Conservation (phyloP, 129 eudicot species). For the Helianthus annuus region HanXRQr2.0-SUNRISE NC_035433.2:53357301-53357800, state of each 20-base stretch:
- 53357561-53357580: constrained; percentile 44
- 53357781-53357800: not conserved
- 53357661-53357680: not conserved
- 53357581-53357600: constrained; percentile 50
- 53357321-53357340: constrained; percentile 68
- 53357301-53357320: constrained; percentile 58
- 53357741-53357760: constrained; percentile 6
- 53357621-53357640: constrained; percentile 56
- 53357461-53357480: constrained; percentile 58
- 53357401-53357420: constrained; percentile 68
- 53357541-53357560: constrained; percentile 60
- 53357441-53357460: constrained; percentile 51
- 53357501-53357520: constrained; percentile 63
- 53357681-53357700: constrained; percentile 27
- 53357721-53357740: constrained; percentile 26
- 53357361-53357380: constrained; percentile 51
- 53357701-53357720: constrained; percentile 32
- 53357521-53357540: constrained; percentile 41
- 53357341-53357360: constrained; percentile 59
- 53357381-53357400: constrained; percentile 57
- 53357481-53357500: constrained; percentile 74
- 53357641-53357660: constrained; percentile 15
- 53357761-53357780: constrained; percentile 9
- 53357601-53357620: constrained; percentile 74
- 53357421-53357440: constrained; percentile 58